Percentiles rank a stretch among this genome's conserved stretches.
These are phyloP conservation scores for Scutellospora calospora DNA, from an alignment of 371 early-diverging fungal species.

Conservation along the genomic window DNA sequence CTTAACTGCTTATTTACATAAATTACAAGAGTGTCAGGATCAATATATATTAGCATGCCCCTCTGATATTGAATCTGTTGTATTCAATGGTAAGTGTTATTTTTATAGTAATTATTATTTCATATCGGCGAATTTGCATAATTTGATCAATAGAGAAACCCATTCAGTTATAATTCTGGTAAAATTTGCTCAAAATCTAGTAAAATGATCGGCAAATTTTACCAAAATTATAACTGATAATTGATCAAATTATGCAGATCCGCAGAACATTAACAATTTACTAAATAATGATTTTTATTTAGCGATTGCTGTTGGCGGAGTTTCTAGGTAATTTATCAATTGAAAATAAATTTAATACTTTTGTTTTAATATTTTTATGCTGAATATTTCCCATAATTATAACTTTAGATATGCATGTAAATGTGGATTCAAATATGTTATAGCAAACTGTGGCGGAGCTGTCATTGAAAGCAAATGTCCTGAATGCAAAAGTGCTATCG, in stretches of 20 bases:
- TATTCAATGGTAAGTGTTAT: neutral
- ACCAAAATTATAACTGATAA: too few species aligned
- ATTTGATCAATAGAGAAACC: too few species aligned
- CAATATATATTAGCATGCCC: constrained; percentile 18
- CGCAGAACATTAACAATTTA: too few species aligned
- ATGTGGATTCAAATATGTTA: constrained; percentile 43
- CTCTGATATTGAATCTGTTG: constrained; percentile 11
- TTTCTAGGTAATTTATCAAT: neutral
- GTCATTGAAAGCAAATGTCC: constrained; percentile 25
- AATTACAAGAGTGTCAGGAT: neutral
- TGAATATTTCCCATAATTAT: neutral
- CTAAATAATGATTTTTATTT: too few species aligned
- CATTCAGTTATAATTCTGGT: too few species aligned
- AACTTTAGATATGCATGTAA: constrained; percentile 37
- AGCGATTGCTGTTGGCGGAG: neutral
- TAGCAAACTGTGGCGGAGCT: constrained; percentile 31
- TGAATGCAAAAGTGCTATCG: constrained; percentile 37
- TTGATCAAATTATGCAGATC: too few species aligned
- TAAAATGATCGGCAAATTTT: too few species aligned
- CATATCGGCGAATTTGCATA: too few species aligned
- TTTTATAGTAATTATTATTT: too few species aligned
- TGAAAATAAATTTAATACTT: neutral
- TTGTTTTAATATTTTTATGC: neutral
- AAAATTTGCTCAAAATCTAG: too few species aligned
- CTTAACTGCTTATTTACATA: constrained; percentile 31